phyloP scores from a whole-genome alignment of 2,329 filamentous ascomycete genomes.

The Aureobasidium sp. region DNA sequence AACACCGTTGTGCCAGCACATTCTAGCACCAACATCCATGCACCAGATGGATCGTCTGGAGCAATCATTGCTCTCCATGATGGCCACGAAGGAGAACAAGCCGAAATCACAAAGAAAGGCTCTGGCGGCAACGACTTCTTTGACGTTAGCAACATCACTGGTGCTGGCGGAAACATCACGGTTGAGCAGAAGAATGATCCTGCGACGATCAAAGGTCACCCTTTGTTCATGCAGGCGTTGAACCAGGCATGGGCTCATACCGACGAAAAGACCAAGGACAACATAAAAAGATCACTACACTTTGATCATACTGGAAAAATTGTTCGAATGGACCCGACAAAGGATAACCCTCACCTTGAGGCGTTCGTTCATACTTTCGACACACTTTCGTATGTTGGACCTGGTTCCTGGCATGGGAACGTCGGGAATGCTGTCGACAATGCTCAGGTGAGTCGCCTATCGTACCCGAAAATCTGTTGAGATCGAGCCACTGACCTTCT shows the following conservation, averaged over 20 bases:
- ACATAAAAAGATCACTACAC: neutral
- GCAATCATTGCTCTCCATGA: slow-evolving; percentile 34
- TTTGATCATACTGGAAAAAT: neutral
- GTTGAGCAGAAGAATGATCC: slow-evolving; percentile 28
- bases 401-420: neutral
- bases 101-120: slow-evolving; percentile 33
- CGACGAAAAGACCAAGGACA: neutral
- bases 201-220: neutral
- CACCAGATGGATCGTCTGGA: slow-evolving; percentile 28
- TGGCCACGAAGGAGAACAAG: slow-evolving; percentile 32
- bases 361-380: slow-evolving; percentile 22
- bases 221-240: neutral
- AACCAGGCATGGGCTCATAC: neutral
- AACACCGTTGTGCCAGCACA: slow-evolving; percentile 26
- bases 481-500: slow-evolving; percentile 20
- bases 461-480: neutral
- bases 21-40: slow-evolving; percentile 11
- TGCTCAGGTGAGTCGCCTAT: neutral
- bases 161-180: slow-evolving; percentile 34
- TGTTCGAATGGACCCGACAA: slow-evolving; percentile 21
- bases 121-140: slow-evolving; percentile 27
- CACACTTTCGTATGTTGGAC: neutral
- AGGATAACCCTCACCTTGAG: slow-evolving; percentile 29
- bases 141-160: slow-evolving; percentile 29
- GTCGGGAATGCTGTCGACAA: neutral